Conservation (phyloP, 768 basidiomycete species). For the Butyriboletus loyo region DNA sequence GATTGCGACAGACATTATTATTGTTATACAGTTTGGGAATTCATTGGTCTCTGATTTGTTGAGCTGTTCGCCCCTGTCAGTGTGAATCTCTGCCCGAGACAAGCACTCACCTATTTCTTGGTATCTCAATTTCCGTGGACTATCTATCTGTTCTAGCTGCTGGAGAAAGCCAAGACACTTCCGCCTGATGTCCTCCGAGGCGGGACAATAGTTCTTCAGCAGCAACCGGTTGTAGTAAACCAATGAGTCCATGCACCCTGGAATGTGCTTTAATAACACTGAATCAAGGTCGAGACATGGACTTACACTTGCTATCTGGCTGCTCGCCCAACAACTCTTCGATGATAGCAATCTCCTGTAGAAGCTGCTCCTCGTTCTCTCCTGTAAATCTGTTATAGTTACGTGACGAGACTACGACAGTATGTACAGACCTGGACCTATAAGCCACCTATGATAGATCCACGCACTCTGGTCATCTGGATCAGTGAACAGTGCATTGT, state of each 20-base stretch:
- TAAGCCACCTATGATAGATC: constrained; percentile 98
- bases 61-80: constrained; percentile 15
- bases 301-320: constrained; percentile 88
- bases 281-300: not conserved
- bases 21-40: not conserved
- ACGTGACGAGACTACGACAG: not conserved
- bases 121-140: constrained; percentile 64
- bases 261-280: not conserved
- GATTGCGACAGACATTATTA: not conserved
- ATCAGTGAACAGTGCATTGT: constrained; percentile 95
- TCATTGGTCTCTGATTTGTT: constrained; percentile 12
- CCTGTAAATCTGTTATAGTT: constrained; percentile 40
- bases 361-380: constrained; percentile 52
- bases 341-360: constrained; percentile 75
- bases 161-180: constrained; percentile 51
- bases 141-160: constrained; percentile 64
- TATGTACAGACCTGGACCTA: constrained; percentile 61
- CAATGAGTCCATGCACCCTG: constrained; percentile 95
- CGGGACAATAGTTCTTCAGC: constrained; percentile 42
- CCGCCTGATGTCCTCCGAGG: constrained; percentile 37
- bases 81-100: not conserved
- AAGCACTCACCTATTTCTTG: constrained; percentile 51
- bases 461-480: constrained; percentile 96
- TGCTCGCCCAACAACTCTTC: constrained; percentile 84
- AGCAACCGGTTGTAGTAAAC: constrained; percentile 79